phyloP scores from a whole-genome alignment of 2,329 filamentous ascomycete genomes.

The Nothophaeocryptopus gaeumannii region DNA sequence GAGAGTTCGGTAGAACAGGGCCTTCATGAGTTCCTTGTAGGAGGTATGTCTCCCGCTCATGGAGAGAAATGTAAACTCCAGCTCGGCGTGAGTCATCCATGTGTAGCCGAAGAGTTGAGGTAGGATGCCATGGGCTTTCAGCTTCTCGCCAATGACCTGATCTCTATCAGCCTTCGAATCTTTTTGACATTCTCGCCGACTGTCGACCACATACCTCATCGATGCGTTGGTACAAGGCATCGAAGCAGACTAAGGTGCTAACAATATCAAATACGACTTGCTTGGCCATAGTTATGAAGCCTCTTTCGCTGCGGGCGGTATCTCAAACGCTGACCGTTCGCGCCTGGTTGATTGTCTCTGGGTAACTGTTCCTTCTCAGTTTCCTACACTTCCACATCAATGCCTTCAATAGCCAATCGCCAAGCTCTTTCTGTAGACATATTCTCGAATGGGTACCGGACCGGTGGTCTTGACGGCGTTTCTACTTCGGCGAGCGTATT shows the following conservation, averaged over 20 bases:
- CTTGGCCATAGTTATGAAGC: conserved; percentile 18
- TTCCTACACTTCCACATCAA: not conserved
- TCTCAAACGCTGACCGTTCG: not conserved
- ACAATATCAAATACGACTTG: conserved; percentile 46
- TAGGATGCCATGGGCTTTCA: conserved; percentile 41
- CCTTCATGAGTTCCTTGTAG: conserved; percentile 45
- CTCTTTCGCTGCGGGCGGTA: not conserved
- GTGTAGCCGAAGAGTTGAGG: conserved; percentile 46
- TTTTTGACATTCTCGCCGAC: too few species aligned
- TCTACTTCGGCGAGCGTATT: too few species aligned
- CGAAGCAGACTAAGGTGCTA: conserved; percentile 51
- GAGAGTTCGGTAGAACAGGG: conserved; percentile 51
- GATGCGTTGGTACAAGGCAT: conserved; percentile 44
- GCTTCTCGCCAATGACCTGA: conserved; percentile 41
- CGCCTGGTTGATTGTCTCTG: not conserved
- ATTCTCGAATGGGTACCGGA: too few species aligned
- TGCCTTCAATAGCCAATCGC: too few species aligned
- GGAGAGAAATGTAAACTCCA: conserved; percentile 51
- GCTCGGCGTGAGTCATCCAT: conserved; percentile 49
- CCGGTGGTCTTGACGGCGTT: too few species aligned
- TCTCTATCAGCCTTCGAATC: too few species aligned
- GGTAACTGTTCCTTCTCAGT: not conserved
- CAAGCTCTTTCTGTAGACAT: too few species aligned
- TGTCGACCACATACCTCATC: conserved; percentile 21
- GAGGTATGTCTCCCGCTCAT: conserved; percentile 44